These are phyloP conservation scores for Microdochium nivale DNA, from an alignment of 2,329 filamentous ascomycete species.

Conservation along the genomic window DNA sequence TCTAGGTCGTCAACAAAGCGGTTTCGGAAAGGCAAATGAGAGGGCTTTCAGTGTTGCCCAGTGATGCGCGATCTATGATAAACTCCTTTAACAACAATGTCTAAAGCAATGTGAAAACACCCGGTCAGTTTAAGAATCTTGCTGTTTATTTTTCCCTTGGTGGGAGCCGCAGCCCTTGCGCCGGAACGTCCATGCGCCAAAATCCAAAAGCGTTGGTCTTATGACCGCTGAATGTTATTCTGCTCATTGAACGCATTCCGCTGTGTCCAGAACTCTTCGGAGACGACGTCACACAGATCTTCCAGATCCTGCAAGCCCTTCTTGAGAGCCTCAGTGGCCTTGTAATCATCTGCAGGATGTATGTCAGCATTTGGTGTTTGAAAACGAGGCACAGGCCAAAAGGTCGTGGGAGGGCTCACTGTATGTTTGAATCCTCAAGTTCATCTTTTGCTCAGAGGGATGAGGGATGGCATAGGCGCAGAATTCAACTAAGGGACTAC, in stretches of 20 bases:
- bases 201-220: not conserved
- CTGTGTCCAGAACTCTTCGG: slow-evolving; percentile 75
- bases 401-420: slow-evolving; percentile 47
- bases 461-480: slow-evolving; percentile 98
- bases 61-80: not conserved
- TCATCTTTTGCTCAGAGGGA: slow-evolving; percentile 94
- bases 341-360: slow-evolving; percentile 55
- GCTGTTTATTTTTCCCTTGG: no score
- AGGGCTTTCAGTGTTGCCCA: not conserved
- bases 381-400: not conserved
- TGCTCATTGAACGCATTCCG: slow-evolving; percentile 49
- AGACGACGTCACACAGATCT: slow-evolving; percentile 85
- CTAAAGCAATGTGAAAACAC: not conserved
- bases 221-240: not conserved
- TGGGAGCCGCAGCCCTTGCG: not conserved
- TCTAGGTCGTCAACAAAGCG: not conserved
- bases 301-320: slow-evolving; percentile 86
- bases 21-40: not conserved
- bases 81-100: not conserved
- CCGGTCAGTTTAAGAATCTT: no score
- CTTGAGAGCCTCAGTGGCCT: slow-evolving; percentile 75
- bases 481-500: slow-evolving; percentile 89
- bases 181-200: not conserved
- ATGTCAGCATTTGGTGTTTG: slow-evolving; percentile 8
- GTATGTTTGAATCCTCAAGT: slow-evolving; percentile 93